Percentiles rank a stretch among this genome's conserved stretches.
These are phyloP conservation scores for Scortechinia acanthostroma DNA, from an alignment of 2,329 filamentous ascomycete genomes.

Conservation along the genomic window DNA sequence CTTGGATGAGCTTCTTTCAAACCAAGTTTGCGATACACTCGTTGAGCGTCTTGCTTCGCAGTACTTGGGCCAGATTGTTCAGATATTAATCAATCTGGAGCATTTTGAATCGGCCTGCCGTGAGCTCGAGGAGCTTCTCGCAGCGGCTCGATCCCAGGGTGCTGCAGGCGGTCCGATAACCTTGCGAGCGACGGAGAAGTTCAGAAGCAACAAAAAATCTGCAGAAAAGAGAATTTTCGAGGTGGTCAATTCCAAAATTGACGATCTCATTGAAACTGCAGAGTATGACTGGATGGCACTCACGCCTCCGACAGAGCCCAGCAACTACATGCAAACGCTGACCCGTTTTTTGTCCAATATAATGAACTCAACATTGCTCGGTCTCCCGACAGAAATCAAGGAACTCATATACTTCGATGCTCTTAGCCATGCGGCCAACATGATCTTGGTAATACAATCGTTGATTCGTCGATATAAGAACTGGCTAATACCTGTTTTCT, in stretches of 20 bases:
- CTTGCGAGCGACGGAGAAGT: slow-evolving; percentile 77
- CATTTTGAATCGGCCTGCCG: slow-evolving; percentile 91
- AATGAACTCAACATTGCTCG: slow-evolving; percentile 88
- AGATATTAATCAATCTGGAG: slow-evolving; percentile 94
- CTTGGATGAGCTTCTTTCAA: slow-evolving; percentile 86
- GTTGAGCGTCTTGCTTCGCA: slow-evolving; percentile 84
- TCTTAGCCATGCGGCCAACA: slow-evolving; percentile 79
- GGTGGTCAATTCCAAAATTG: slow-evolving; percentile 96
- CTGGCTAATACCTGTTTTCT: not conserved
- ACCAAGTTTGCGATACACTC: slow-evolving; percentile 84
- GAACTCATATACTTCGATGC: slow-evolving; percentile 97
- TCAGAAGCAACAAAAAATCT: slow-evolving; percentile 84
- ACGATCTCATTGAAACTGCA: slow-evolving; percentile 91
- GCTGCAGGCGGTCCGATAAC: slow-evolving; percentile 75
- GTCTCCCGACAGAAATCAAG: slow-evolving; percentile 91
- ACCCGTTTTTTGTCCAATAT: slow-evolving; percentile 91
- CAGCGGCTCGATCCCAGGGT: slow-evolving; percentile 74
- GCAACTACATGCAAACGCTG: slow-evolving; percentile 90
- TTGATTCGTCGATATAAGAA: slow-evolving; percentile 6
- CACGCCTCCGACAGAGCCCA: slow-evolving; percentile 64
- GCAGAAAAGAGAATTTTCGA: slow-evolving; percentile 98
- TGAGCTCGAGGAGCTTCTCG: slow-evolving; percentile 80
- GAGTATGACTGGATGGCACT: slow-evolving; percentile 76
- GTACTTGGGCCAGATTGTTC: slow-evolving; percentile 94
- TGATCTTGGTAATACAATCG: slow-evolving; percentile 74